Evolutionary conservation across 768 basidiomycete species (phyloP), one percentile per base, ranked within the genome.

Genomic region (Tubosaeta brunneosetosa): DNA sequence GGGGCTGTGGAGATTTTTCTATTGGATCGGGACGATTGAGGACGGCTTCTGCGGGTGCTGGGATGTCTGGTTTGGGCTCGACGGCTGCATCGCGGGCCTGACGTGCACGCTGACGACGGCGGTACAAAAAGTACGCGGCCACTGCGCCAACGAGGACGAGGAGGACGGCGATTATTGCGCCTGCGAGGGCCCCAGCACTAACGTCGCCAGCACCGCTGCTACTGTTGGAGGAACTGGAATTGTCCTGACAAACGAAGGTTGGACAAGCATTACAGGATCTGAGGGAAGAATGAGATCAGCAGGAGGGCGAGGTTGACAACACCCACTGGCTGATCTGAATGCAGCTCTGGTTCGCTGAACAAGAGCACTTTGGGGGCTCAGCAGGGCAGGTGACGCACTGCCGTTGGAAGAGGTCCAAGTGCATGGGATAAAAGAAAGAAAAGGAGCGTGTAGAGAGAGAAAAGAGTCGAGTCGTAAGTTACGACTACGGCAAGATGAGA

Each of bases 21-120:
- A 71, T 84, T 29, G 89, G 89, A 68, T 91, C 86, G n/a, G 88
- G 87, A 38, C 89, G 77, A 66, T 83, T 87, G 53, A 91, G 83
- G 32, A 91, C 90, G 10, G 83, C 81, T 59, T 80, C 85, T 17
- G 90, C 88, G 19, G 85, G 72, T 2, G 87, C 89, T 34, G 88
- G 88, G 17, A 81, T 68, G 61, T 91, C 88, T 47, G 71, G 66
- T 58, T 78, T 78, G 50, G 71, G 61, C 52, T 82, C 80, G 31
- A 59, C 64, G 14, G 53, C 63, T 19, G 64, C 50, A 16, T 69
- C 66, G 22, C 60, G 50, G 32, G 63, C 51, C 50, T 67, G 73
- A 55, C 73, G 74, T 14, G 77, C 66, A 49, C 77, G 78, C 41
- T 67, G 65, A 55, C 74, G 80, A 52, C 83, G 80, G 50, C 87